Base-by-base conservation (phyloP, 805 yeast species). In the Candida ulmi region DNA sequence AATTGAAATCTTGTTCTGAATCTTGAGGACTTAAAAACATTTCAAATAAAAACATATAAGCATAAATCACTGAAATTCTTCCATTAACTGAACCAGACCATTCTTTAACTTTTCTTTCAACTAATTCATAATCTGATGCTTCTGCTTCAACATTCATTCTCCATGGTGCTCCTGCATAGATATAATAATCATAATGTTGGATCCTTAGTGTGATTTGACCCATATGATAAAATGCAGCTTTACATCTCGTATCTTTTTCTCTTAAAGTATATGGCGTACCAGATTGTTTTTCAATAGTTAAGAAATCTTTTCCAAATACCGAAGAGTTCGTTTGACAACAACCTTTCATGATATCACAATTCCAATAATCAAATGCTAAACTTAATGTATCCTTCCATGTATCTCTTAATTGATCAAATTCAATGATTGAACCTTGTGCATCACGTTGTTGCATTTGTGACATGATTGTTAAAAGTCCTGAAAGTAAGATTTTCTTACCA, bases 161-260 rank as follows among this genome's bases (percentile, higher is more conserved):
- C 62, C 83, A 76, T 1, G 93, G 93, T 8, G 88, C 84, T 1
- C 96, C 96, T 2, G 90, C 81, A 57, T 69, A 81, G 5, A 84
- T 80, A 39, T 83, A 83, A 41, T 84, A 76, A 58, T 87, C 95
- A 58, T 83, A 80, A 46, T 84, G 87, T 40, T 84, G 80, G 23
- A 83, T 72, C 37, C 85, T 76, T 55, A 86, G 72, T 33, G 79
- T 74, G 13, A 84, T 76, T 53, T 83, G 90, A 1, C 86, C 78
- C 63, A 83, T 68, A 54, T 86, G 90, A 58, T 78, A 83, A 38
- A 80, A 74, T 0, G 87, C 80, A 42, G 77, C 71, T 44, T 76
- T 77, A 57, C 86, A 81, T 35, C 79, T 68, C 2, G 72, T 62
- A 44, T 68, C 76, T 30, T 55, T 58, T 1, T 36, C 43, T n/a